Conservation (phyloP, 73 alveolate genomes). For the Tetrahymena malaccensis region DNA sequence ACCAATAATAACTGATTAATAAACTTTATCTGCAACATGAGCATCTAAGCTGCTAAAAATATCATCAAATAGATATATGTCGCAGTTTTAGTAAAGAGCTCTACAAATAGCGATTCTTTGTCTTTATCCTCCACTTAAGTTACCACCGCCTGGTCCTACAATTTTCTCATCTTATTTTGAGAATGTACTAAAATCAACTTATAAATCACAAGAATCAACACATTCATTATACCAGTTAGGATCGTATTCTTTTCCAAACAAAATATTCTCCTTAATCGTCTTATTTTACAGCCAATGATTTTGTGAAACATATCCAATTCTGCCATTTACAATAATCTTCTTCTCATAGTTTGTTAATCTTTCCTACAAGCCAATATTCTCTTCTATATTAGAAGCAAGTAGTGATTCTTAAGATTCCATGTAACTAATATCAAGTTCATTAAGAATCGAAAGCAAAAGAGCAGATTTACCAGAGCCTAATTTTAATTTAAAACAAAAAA, state of each 20-base stretch:
- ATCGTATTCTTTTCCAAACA: conserved; percentile 64
- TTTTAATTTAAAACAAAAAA: background rate
- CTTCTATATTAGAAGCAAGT: background rate
- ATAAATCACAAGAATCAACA: conserved; percentile 62
- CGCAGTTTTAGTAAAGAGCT: conserved; percentile 68
- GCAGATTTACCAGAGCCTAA: conserved; percentile 36
- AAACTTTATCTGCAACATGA: conserved; percentile 62
- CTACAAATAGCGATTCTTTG: conserved; percentile 73
- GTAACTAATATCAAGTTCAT: conserved; percentile 1
- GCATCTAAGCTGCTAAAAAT: conserved; percentile 72
- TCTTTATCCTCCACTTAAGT: conserved; percentile 82
- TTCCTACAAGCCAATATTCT: background rate
- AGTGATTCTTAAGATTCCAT: background rate
- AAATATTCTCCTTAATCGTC: conserved; percentile 76
- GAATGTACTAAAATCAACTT: conserved; percentile 58
- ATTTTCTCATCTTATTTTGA: conserved; percentile 61
- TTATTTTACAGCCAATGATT: conserved; percentile 79
- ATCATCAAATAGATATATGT: conserved; percentile 78
- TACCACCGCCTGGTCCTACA: conserved; percentile 76
- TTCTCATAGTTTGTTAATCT: conserved; percentile 10
- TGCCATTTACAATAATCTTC: conserved; percentile 48
- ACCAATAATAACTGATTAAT: conserved; percentile 50
- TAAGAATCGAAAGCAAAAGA: conserved; percentile 13
- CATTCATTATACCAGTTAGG: conserved; percentile 57
- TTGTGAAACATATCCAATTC: conserved; percentile 58